phyloP scores from a whole-genome alignment of 2,329 filamentous ascomycete species.

The Aspergillus tamarii region DNA sequence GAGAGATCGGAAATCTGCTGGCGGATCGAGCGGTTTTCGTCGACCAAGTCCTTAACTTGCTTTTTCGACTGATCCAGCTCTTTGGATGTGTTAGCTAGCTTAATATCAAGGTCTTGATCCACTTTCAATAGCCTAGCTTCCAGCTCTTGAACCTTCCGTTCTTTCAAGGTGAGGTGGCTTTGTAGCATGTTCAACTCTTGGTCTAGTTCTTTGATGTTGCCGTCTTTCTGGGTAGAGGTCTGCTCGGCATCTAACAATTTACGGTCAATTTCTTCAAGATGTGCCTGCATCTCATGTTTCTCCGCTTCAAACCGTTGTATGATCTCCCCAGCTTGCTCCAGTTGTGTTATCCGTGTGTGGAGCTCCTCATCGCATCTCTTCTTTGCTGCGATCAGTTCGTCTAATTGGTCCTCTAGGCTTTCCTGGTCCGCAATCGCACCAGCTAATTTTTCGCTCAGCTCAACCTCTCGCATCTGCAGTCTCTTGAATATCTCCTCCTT shows the following conservation, averaged over 20 bases:
- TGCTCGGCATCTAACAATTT: conserved; percentile 72
- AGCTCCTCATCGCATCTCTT: conserved; percentile 85
- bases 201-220: conserved; percentile 73
- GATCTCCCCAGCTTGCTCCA: conserved; percentile 88
- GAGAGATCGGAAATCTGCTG: conserved; percentile 86
- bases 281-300: conserved; percentile 72
- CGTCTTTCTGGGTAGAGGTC: conserved; percentile 72
- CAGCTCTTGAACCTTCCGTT: conserved; percentile 84
- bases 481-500: conserved; percentile 99
- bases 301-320: conserved; percentile 86
- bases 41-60: conserved; percentile 73
- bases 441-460: conserved; percentile 89
- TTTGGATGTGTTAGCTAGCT: conserved; percentile 75
- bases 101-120: conserved; percentile 87
- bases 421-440: conserved; percentile 94
- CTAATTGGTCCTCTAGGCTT: conserved; percentile 87
- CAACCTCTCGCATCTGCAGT: conserved; percentile 86
- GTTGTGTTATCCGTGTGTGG: conserved; percentile 74
- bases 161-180: conserved; percentile 85
- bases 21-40: conserved; percentile 81
- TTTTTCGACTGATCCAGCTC: conserved; percentile 75
- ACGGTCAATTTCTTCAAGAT: conserved; percentile 69
- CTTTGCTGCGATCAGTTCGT: conserved; percentile 84
- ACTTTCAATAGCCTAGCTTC: conserved; percentile 81
- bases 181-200: conserved; percentile 90